These are phyloP conservation scores for Caryopteris hybrid DNA, from an alignment of 305 asterid genomes.

Conservation along the genomic window DNA sequence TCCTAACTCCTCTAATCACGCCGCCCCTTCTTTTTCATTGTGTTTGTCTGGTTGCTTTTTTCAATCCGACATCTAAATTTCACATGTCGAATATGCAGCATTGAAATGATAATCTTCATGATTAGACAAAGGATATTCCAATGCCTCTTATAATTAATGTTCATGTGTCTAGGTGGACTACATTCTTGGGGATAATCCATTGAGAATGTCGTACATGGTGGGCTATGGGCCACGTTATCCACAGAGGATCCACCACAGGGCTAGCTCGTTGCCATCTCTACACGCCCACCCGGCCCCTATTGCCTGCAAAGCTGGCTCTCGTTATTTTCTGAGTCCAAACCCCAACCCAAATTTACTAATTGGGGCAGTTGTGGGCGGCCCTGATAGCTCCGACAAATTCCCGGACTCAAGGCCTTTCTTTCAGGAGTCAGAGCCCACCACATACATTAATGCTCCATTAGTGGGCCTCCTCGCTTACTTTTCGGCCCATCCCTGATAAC, in stretches of 20 bases:
- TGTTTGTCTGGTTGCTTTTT: too few relatives aligned
- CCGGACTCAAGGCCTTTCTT: constrained; percentile 79
- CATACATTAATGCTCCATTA: constrained; percentile 76
- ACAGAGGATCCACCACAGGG: constrained; percentile 77
- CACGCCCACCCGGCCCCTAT: constrained; percentile 60
- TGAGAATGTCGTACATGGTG: constrained; percentile 90
- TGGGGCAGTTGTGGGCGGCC: constrained; percentile 90
- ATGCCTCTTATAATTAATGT: too few relatives aligned
- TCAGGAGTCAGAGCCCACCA: constrained; percentile 85
- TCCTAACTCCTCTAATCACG: too few relatives aligned
- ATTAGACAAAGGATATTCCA: too few relatives aligned
- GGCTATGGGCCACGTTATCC: constrained; percentile 78
- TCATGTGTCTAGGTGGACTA: constrained; percentile 80
- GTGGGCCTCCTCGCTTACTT: constrained; percentile 79
- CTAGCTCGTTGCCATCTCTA: constrained; percentile 66
- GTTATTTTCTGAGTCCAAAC: constrained; percentile 51
- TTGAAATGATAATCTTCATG: too few relatives aligned
- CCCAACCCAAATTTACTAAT: constrained; percentile 69
- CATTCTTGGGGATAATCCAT: constrained; percentile 84
- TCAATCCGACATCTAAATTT: too few relatives aligned
- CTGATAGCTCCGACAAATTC: constrained; percentile 56
- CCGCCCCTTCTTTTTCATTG: too few relatives aligned
- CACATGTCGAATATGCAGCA: too few relatives aligned
- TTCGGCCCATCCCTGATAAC: constrained; percentile 51
- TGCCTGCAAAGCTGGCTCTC: constrained; percentile 64